These are phyloP conservation scores for Saksenaea oblongispora DNA, from an alignment of 371 early-diverging fungal genomes.

Conservation along the genomic window DNA sequence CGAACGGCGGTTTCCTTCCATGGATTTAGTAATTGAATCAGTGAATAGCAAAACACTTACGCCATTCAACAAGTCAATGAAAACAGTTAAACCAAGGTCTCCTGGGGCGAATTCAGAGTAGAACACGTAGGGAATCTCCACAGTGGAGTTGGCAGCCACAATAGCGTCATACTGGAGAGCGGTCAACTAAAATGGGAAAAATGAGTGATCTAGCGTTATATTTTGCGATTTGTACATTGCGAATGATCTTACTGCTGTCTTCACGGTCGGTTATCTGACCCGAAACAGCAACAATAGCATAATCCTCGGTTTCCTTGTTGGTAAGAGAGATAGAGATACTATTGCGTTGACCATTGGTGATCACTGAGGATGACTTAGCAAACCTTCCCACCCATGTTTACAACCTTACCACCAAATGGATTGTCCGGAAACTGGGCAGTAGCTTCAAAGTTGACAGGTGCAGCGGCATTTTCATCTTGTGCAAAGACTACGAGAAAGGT, in stretches of 20 bases:
- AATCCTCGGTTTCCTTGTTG: slow-evolving; percentile 42
- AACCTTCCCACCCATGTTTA: not conserved
- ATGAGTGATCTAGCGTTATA: not conserved
- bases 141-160: slow-evolving; percentile 31
- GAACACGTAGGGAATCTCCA: slow-evolving; percentile 44
- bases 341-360: slow-evolving; percentile 52
- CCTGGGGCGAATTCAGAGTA: slow-evolving; percentile 51
- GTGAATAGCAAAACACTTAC: slow-evolving; percentile 26
- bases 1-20: slow-evolving; percentile 38
- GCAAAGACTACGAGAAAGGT: slow-evolving; percentile 25
- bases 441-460: slow-evolving; percentile 33
- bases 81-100: slow-evolving; percentile 43
- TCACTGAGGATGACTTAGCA: slow-evolving; percentile 24
- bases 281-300: slow-evolving; percentile 42
- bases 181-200: slow-evolving; percentile 24
- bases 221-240: slow-evolving; percentile 38
- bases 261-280: slow-evolving; percentile 36
- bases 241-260: slow-evolving; percentile 33
- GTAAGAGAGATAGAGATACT: slow-evolving; percentile 39
- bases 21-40: not conserved
- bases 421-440: slow-evolving; percentile 50
- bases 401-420: slow-evolving; percentile 48
- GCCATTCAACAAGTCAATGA: slow-evolving; percentile 40
- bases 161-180: slow-evolving; percentile 39
- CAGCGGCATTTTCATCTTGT: slow-evolving; percentile 19